phyloP scores from a whole-genome alignment of 768 basidiomycete species.

The Multifurca ochricompacta region DNA sequence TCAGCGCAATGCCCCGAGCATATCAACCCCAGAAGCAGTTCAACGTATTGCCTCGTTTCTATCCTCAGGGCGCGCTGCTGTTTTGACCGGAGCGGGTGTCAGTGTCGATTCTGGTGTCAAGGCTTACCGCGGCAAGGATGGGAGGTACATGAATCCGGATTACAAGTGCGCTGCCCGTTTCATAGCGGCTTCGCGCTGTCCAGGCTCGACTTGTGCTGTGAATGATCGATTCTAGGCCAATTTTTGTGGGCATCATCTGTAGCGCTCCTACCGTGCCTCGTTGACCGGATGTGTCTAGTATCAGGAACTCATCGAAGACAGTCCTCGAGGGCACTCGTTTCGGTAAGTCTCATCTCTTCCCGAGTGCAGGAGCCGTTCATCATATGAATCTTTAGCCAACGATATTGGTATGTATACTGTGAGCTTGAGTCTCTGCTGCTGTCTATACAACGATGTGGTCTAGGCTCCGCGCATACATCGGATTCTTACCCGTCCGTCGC shows the following conservation, averaged over 20 bases:
- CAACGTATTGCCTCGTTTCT: conserved; percentile 61
- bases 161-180: conserved; percentile 52
- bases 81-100: conserved; percentile 89
- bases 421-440: not conserved
- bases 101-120: conserved; percentile 93
- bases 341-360: conserved; percentile 39
- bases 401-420: conserved; percentile 59
- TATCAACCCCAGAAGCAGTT: conserved; percentile 45
- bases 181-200: not conserved
- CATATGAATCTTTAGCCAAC: conserved; percentile 42
- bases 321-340: conserved; percentile 59
- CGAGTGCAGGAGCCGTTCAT: not conserved
- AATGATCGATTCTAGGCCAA: conserved; percentile 19
- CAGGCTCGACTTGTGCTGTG: not conserved
- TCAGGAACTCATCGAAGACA: conserved; percentile 72
- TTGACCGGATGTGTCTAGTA: conserved; percentile 37
- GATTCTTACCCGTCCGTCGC: conserved; percentile 82
- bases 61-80: conserved; percentile 55
- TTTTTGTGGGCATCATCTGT: conserved; percentile 18
- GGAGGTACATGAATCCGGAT: conserved; percentile 84
- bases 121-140: conserved; percentile 85
- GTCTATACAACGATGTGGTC: not conserved
- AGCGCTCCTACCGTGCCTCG: not conserved
- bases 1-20: conserved; percentile 28
- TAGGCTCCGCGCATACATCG: conserved; percentile 67